phyloP scores from a whole-genome alignment of 805 yeast genomes.

The Wickerhamomyces alni region DNA sequence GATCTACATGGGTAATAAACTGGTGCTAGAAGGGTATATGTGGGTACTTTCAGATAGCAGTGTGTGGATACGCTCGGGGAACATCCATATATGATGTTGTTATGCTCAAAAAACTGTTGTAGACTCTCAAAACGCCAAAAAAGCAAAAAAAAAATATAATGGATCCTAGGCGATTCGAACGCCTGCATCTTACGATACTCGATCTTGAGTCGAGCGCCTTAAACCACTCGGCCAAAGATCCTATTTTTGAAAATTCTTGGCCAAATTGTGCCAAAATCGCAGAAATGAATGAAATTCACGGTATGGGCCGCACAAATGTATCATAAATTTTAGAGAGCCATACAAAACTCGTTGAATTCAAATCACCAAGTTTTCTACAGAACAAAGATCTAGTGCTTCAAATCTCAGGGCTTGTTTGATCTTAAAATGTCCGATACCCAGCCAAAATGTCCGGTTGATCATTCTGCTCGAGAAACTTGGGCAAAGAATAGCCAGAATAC shows the following conservation, averaged over 20 bases:
- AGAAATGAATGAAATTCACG: too few relatives aligned
- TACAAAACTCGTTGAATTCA: not conserved
- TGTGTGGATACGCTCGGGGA: too few relatives aligned
- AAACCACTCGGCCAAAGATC: slow-evolving; percentile 9
- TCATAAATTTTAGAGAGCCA: not conserved
- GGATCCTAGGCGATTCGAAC: slow-evolving; percentile 7
- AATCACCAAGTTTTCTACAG: not conserved
- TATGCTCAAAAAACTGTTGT: too few relatives aligned
- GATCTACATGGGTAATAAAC: too few relatives aligned
- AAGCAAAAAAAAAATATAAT: slow-evolving; percentile 1
- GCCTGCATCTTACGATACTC: slow-evolving; percentile 6
- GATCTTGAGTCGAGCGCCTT: slow-evolving; percentile 8
- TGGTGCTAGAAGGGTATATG: too few relatives aligned
- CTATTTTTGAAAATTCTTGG: not conserved
- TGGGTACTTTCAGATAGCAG: too few relatives aligned
- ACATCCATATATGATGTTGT: too few relatives aligned
- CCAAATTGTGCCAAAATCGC: too few relatives aligned
- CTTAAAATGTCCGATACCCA: slow-evolving; percentile 1
- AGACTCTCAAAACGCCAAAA: not conserved
- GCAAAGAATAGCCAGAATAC: slow-evolving; percentile 1
- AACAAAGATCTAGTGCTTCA: too few relatives aligned
- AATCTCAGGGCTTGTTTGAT: too few relatives aligned
- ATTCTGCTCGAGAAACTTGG: slow-evolving; percentile 23
- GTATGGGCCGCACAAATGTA: not conserved
- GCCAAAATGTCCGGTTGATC: slow-evolving; percentile 47